Base-by-base conservation (phyloP, 1,139 yeast genomes). In the Suhomyces chickasaworum region DNA sequence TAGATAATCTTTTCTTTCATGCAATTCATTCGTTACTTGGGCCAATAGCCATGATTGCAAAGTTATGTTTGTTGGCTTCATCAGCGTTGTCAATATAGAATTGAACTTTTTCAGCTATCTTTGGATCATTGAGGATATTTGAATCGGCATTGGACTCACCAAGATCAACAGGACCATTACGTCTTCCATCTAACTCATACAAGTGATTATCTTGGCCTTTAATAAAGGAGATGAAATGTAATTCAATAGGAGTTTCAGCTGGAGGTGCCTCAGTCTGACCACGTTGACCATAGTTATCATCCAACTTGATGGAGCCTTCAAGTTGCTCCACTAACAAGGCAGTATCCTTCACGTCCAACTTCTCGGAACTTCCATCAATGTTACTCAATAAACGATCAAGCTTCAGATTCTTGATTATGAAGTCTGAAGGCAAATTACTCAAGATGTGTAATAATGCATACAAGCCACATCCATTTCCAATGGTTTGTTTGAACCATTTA, bases 401-500 rank as follows among this genome's bases (percentile, higher is more conserved):
- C 20, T 68, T 53, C 68, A 66, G 71, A 48, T 65, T 73, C 36
- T 59, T 60, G 48, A 63, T 77, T 51, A 64, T 73, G 49, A 65
- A 65, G 29, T 77, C 81, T 2, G 59, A 53, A 1, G 83, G 80
- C 44, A 86, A 69, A 61, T 93, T 93, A 23, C 84, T 67, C 33
- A 89, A 66, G 0, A 88, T 74, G 59, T 93, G 98, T 25, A 93
- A 68, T 41, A 93, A 67, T 0, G 96, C 99, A 66, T 87, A 89
- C 39, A 95, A 78, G 4, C 99, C 99, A 68, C 99, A 93, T 0
- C 96, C 96, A 63, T 93, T 93, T 50, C 82, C 81, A 32, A 93
- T 83, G 1, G 93, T 84, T 59, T 93, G 99, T 52, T 81, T 82
- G 58, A 82, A 83, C 97, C 97, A 91, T 22, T 71, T 58, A 9